phyloP scores from a whole-genome alignment of 129 eudicot species.

The Mikania micrantha region DNA sequence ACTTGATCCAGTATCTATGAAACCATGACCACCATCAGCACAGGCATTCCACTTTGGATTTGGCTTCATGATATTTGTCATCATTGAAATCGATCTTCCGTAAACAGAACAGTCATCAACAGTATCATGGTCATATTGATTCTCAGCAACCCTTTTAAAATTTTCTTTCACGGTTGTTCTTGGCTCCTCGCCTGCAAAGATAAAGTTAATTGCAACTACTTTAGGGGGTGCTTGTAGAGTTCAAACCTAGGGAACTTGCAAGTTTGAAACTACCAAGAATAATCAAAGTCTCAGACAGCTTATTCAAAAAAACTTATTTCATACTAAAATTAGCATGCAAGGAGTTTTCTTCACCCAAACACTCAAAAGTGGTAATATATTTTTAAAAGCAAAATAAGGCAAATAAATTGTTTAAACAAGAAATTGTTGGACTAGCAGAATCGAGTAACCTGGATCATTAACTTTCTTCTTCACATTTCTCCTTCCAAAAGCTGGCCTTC shows the following conservation, averaged over 20 bases:
- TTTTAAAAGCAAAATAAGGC: neutral
- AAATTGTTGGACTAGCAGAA: neutral
- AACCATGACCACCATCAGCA: constrained; percentile 12
- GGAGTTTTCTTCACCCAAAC: neutral
- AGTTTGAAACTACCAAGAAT: neutral
- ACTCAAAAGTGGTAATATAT: no score
- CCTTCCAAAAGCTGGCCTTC: constrained; percentile 33
- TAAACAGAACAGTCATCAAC: neutral
- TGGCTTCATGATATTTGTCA: constrained; percentile 8
- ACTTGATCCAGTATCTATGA: constrained; percentile 12
- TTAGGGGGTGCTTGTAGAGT: neutral
- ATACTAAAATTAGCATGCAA: no score
- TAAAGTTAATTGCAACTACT: neutral
- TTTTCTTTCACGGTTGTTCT: constrained; percentile 15
- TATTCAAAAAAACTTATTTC: no score
- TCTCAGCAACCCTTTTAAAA: constrained; percentile 20
- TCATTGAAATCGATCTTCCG: constrained; percentile 4
- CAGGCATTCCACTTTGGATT: constrained; percentile 22
- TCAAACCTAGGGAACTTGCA: neutral
- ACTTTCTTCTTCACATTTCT: constrained; percentile 29
- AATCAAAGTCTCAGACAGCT: no score
- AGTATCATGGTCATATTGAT: constrained; percentile 11
- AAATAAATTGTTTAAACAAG: neutral
- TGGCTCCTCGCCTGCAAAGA: constrained; percentile 32
- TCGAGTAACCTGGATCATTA: constrained; percentile 20